Evolutionary conservation across 352 stramenopile species (phyloP), one percentile per base, ranked within the genome.

Genomic region (Phytophthora citrophthora): DNA sequence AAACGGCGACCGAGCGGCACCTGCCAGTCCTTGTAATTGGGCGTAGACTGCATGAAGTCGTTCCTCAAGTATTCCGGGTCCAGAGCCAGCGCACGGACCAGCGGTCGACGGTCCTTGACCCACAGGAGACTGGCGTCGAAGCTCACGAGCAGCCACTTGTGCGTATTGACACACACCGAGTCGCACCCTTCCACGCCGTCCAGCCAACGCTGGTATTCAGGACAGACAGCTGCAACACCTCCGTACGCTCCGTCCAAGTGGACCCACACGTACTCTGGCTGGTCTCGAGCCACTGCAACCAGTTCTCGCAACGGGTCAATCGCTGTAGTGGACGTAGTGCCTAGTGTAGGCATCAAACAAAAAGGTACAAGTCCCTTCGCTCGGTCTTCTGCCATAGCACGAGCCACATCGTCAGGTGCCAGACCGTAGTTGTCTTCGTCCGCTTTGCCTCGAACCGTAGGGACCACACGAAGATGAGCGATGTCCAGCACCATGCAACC

Each of bases 1-100:
- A 91, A 93, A n/a, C 78, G 76, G 13, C 82, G 75, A 7, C 82
- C 81, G n/a, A 93, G 70, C 26, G 77, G 76, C 23, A 93, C 74
- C 50, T 93, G 84, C 80, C 83, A 93, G 70, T 93, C 81, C 47
- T 90, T 88, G 70, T 88, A 90, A 53, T 90, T 76, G 4, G 75
- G 64, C 15, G 78, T 51, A n/a, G 70, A 72, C 27, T 68, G 49
- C 64, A 76, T 83, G 53, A 90, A 84, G 36, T 88, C 80, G 64
- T 88, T 89, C 68, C 86, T 83, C 46, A 93, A 74, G 70, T 91
- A 93, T 55, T 90, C 80, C 0, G 80, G 78, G 40, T 88, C 70
- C 6, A 88, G 58, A 16, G 78, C 79, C 2, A 93, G 71, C 13
- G 84, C 69, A 18, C 78, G 68, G 62, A 89, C 64, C 10, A 93